Evolutionary conservation across 2,329 filamentous ascomycete genomes (phyloP), one percentile per base, ranked within the genome.

Genomic region (Helminthosporium solani): DNA sequence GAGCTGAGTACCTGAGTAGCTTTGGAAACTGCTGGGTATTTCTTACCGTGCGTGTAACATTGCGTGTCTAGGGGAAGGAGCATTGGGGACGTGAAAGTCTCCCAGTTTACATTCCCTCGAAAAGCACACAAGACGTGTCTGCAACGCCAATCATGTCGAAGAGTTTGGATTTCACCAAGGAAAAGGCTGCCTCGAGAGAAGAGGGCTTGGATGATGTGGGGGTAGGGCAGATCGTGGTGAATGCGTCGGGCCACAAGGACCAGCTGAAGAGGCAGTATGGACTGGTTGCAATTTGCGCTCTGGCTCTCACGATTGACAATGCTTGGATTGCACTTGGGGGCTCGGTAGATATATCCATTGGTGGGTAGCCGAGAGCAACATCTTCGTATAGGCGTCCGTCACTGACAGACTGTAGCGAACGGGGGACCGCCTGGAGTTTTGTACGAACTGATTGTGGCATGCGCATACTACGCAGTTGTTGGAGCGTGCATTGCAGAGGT

Each of bases 311-410:
- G 1, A 79, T 83, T 19, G 82, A 84, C 63, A 85, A 84, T 57
- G 82, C 82, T 15, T 86, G 82, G 82, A 76, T 82, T 43, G 80
- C 82, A 5, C 70, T 85, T 47, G 83, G 81, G 43, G 82, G 82
- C 11, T 83, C 81, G 42, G 75, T 85, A 31, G 77, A 77, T 3
- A 72, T 82, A 37, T 76, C 75, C 4, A 75, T 80, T 31, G 65
- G 72, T 75, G 65, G 59, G 72, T 31, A 31, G 12, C 14, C 25
- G 33, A 19, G 19, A 43, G 21, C 14, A n/a, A 16, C 2, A 16
- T 7, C 8, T 3, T 31, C 8, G 3, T 14, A n/a, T 8, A 34
- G 33, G 16, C 9, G 15, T 8, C 9, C 8, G 5, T 20, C 16
- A 18, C 40, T 52, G 18, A 52, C 35, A 7, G 7, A 19, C 14